Conservation (phyloP, 2,329 filamentous ascomycete genomes). For the Botrytis galanthina region DNA sequence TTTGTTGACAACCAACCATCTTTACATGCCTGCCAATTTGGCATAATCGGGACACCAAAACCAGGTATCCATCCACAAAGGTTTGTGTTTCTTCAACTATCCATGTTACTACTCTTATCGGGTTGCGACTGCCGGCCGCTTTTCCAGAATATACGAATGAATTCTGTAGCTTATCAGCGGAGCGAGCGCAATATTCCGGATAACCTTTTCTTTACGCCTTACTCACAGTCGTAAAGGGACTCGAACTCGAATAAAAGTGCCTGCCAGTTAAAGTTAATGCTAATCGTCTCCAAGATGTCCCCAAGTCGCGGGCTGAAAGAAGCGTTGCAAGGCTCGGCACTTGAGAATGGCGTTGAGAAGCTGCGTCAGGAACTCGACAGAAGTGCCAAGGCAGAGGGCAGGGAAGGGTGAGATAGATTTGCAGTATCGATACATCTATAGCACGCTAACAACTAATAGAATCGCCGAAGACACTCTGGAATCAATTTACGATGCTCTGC, state of each 20-base stretch:
- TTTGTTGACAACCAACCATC: neutral
- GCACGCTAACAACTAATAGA: neutral
- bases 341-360: neutral
- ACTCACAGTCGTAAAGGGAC: neutral
- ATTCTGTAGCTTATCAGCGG: neutral
- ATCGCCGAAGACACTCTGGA: neutral
- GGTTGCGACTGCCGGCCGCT: neutral
- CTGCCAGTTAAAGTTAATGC: neutral
- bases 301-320: slow-evolving; percentile 1
- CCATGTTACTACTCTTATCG: neutral
- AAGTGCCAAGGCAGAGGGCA: neutral
- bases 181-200: neutral
- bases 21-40: neutral
- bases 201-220: neutral
- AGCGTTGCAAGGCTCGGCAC: neutral
- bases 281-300: slow-evolving; percentile 11
- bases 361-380: neutral
- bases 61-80: neutral
- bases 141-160: neutral
- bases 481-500: slow-evolving; percentile 11
- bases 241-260: neutral
- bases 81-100: neutral
- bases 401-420: neutral
- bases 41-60: neutral
- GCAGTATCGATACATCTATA: neutral